Evolutionary conservation across 345 rosid species (phyloP).

Genomic region (Hevea brasiliensis): DNA sequence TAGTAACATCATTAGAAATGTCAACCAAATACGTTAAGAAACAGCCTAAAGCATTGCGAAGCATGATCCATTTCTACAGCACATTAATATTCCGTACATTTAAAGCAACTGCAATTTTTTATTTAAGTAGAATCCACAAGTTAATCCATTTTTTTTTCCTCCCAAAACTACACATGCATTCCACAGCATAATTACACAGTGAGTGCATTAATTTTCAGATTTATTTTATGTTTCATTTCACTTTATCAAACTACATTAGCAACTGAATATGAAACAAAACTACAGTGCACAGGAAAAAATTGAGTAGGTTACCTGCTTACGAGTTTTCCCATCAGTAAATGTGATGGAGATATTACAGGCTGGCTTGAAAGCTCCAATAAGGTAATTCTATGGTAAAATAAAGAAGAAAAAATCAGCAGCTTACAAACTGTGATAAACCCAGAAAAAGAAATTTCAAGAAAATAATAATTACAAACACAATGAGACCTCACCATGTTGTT

Average conservation of each 20-base stretch:
- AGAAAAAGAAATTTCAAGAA: background rate
- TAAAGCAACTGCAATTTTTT: background rate
- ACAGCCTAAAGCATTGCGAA: background rate
- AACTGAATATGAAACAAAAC: background rate
- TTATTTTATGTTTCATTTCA: background rate
- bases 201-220: background rate
- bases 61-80: background rate
- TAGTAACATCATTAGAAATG: background rate
- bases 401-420: background rate
- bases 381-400: conserved; percentile 58
- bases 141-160: background rate
- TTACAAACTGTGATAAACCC: background rate
- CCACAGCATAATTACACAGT: background rate
- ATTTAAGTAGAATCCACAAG: background rate
- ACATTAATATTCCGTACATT: background rate
- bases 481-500: conserved; percentile 8
- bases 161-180: background rate
- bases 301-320: conserved; percentile 69
- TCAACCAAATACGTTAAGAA: background rate
- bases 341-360: conserved; percentile 72
- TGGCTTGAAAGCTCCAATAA: conserved; percentile 96
- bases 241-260: background rate
- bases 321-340: conserved; percentile 74
- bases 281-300: too few relatives aligned
- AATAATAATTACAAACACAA: background rate